Evolutionary conservation across 2,329 filamentous ascomycete genomes (phyloP).

Genomic region (Metarhizium anisopliae): DNA sequence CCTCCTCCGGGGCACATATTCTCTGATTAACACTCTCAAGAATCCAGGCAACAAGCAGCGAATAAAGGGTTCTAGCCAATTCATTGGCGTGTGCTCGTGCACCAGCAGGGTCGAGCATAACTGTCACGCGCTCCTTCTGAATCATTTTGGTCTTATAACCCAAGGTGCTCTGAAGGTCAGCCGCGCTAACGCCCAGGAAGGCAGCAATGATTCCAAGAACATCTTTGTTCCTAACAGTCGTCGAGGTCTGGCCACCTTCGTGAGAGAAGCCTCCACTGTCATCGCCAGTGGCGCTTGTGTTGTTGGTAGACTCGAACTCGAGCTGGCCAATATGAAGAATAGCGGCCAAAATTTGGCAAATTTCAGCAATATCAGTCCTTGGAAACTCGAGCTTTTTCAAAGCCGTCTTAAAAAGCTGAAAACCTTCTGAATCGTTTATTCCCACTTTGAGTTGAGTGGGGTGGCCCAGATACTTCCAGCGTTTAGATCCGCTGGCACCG

Average conservation of each 20-base stretch:
- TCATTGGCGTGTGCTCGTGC: constrained; percentile 90
- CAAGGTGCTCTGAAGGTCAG: constrained; percentile 77
- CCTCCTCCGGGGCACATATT: constrained; percentile 78
- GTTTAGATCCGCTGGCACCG: constrained; percentile 48
- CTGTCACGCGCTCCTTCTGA: constrained; percentile 91
- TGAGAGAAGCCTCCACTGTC: constrained; percentile 96
- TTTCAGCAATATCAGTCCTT: constrained; percentile 86
- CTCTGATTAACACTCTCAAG: constrained; percentile 88
- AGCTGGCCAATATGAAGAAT: constrained; percentile 98
- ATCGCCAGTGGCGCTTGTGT: constrained; percentile 70
- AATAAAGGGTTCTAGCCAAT: constrained; percentile 86
- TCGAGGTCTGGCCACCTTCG: constrained; percentile 80
- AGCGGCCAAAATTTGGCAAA: constrained; percentile 86
- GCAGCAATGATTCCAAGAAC: constrained; percentile 77
- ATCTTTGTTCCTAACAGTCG: constrained; percentile 89
- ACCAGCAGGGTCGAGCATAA: constrained; percentile 90
- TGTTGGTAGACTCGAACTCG: constrained; percentile 77
- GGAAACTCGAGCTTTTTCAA: constrained; percentile 91
- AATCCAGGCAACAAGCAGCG: constrained; percentile 85
- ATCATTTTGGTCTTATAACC: constrained; percentile 97
- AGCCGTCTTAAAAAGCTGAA: constrained; percentile 95
- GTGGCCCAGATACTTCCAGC: constrained; percentile 95
- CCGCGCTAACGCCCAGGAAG: constrained; percentile 79
- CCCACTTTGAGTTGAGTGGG: constrained; percentile 95
- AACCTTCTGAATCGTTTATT: constrained; percentile 91